phyloP scores from a whole-genome alignment of 495 filamentous ascomycete species.

The Penicillium goetzii region DNA sequence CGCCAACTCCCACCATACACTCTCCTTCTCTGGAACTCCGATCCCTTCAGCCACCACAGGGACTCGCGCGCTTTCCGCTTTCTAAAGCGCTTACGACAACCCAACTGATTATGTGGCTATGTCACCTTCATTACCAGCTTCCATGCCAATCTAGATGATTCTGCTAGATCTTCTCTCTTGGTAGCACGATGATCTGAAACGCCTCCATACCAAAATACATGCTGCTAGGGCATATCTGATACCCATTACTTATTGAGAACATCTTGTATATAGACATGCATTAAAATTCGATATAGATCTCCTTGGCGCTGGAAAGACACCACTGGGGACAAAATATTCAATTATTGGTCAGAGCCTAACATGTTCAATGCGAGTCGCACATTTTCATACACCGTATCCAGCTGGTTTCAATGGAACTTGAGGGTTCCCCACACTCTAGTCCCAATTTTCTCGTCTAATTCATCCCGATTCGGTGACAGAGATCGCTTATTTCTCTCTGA shows the following conservation, averaged over 20 bases:
- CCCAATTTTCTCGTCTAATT: not conserved
- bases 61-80: not conserved
- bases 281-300: conserved; percentile 13
- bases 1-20: not conserved
- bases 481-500: not conserved
- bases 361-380: not conserved
- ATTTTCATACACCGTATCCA: not conserved
- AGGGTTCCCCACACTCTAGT: not conserved
- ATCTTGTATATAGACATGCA: conserved; percentile 20
- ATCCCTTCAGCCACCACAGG: not conserved
- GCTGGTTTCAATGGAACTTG: not conserved
- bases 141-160: not conserved
- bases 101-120: not conserved
- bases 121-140: not conserved
- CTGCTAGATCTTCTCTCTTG: not conserved
- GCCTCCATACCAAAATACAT: not conserved
- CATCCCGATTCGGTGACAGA: not conserved
- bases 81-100: not conserved
- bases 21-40: not conserved
- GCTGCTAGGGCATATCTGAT: conserved; percentile 12
- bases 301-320: conserved; percentile 6
- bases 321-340: conserved; percentile 5
- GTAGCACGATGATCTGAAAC: not conserved
- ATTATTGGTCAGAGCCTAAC: not conserved
- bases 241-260: conserved; percentile 8